phyloP scores from a whole-genome alignment of 768 basidiomycete genomes.

The Russula brevipes region DNA sequence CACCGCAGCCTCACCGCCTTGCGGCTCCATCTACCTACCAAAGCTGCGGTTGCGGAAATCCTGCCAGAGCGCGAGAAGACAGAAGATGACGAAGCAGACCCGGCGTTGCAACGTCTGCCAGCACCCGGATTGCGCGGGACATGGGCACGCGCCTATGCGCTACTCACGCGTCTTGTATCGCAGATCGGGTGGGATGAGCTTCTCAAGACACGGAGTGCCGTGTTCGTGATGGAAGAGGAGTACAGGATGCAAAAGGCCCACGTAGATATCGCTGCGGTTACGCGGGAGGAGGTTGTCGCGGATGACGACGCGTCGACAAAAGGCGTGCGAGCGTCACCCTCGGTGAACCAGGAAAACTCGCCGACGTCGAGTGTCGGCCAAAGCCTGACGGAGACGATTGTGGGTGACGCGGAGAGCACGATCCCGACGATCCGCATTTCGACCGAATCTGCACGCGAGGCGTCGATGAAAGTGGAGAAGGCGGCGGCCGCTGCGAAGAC shows the following conservation, averaged over 20 bases:
- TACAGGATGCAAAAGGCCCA: conserved; percentile 95
- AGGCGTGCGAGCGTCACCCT: conserved; percentile 45
- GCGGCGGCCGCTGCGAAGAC: conserved; percentile 38
- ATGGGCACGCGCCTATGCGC: conserved; percentile 89
- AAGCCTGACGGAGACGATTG: conserved; percentile 27
- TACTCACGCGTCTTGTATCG: conserved; percentile 85
- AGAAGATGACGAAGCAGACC: conserved; percentile 90
- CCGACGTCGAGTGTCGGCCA: conserved; percentile 25
- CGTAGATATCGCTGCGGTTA: conserved; percentile 48
- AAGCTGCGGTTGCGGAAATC: conserved; percentile 81
- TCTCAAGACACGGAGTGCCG: conserved; percentile 85
- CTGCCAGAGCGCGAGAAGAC: conserved; percentile 78
- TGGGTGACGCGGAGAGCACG: conserved; percentile 29
- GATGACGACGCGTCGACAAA: conserved; percentile 72
- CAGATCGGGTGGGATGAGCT: conserved; percentile 99
- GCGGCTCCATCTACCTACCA: conserved; percentile 81
- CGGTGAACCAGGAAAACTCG: conserved; percentile 25
- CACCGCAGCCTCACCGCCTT: conserved; percentile 80
- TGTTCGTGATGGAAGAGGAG: conserved; percentile 99
- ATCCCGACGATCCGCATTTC: conserved; percentile 59
- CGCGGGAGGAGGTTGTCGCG: conserved; percentile 30
- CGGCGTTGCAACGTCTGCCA: conserved; percentile 88
- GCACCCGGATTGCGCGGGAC: conserved; percentile 93
- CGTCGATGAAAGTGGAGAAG: conserved; percentile 40
- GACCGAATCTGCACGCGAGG: conserved; percentile 47